phyloP scores from a whole-genome alignment of 345 rosid species.

The Reutealis trisperma region DNA sequence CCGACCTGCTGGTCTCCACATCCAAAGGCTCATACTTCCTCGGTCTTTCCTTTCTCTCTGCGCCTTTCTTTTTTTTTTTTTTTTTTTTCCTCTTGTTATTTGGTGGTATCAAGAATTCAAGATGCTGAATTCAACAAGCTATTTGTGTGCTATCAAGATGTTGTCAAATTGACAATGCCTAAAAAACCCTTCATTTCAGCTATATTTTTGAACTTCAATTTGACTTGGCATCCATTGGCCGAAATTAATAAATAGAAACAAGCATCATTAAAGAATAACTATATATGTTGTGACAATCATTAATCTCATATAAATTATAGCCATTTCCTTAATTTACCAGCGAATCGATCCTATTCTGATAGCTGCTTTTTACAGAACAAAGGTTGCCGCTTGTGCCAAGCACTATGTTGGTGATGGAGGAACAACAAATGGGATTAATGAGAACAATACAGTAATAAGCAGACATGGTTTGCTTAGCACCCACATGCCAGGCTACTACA shows the following conservation, averaged over 20 bases:
- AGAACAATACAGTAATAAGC: slow-evolving; percentile 60
- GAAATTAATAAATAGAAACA: background rate
- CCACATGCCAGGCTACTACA: slow-evolving; percentile 79
- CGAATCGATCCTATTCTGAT: background rate
- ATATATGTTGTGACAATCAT: background rate
- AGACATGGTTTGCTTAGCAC: slow-evolving; percentile 55
- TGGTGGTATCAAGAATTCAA: too few relatives aligned
- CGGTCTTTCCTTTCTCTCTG: too few relatives aligned
- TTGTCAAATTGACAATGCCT: background rate
- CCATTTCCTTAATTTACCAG: background rate
- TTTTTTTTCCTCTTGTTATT: too few relatives aligned
- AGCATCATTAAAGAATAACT: background rate
- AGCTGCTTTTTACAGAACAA: slow-evolving; percentile 42
- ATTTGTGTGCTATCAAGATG: background rate
- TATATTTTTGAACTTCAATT: background rate
- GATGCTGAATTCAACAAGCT: too few relatives aligned
- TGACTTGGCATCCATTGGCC: too few relatives aligned
- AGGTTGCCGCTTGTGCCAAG: slow-evolving; percentile 92
- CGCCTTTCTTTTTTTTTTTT: too few relatives aligned
- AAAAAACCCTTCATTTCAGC: background rate
- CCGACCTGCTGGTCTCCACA: too few relatives aligned
- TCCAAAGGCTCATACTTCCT: too few relatives aligned
- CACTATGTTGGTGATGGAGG: slow-evolving; percentile 98
- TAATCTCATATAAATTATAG: background rate
- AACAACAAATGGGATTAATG: slow-evolving; percentile 67